Conservation (phyloP, 495 filamentous ascomycete species). For the Xylaria cubensis region DNA sequence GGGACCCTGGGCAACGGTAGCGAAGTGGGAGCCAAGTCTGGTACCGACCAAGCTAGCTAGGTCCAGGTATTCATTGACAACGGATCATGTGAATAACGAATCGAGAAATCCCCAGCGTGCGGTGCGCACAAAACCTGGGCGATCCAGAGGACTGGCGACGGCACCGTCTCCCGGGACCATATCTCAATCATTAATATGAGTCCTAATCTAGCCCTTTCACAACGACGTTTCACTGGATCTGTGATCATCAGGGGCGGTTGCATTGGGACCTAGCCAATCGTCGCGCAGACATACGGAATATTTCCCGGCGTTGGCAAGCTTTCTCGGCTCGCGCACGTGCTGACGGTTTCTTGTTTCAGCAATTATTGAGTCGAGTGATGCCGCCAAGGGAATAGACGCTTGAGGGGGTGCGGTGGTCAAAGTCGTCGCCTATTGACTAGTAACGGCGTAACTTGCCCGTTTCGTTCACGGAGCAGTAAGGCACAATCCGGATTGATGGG, state of each 20-base stretch:
- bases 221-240: conserved; percentile 1
- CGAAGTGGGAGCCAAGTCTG: conserved; percentile 7
- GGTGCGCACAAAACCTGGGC: conserved; percentile 15
- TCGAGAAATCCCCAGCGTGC: conserved; percentile 7
- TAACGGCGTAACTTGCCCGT: conserved; percentile 27
- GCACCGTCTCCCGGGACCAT: conserved; percentile 5
- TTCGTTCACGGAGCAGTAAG: conserved; percentile 24
- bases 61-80: background rate
- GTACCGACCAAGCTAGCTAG: background rate
- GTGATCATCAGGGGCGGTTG: conserved; percentile 11
- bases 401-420: background rate
- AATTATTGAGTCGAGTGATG: background rate
- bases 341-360: conserved; percentile 12
- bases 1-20: conserved; percentile 9
- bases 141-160: conserved; percentile 16
- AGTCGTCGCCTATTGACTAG: conserved; percentile 7
- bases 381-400: conserved; percentile 6
- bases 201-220: background rate
- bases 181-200: background rate
- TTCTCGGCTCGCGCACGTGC: background rate
- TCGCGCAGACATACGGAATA: conserved; percentile 5
- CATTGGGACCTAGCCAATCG: background rate
- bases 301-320: conserved; percentile 12
- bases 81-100: conserved; percentile 18
- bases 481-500: conserved; percentile 12